phyloP scores from a whole-genome alignment of 352 stramenopile species.

The Phytopythium delawarense region DNA sequence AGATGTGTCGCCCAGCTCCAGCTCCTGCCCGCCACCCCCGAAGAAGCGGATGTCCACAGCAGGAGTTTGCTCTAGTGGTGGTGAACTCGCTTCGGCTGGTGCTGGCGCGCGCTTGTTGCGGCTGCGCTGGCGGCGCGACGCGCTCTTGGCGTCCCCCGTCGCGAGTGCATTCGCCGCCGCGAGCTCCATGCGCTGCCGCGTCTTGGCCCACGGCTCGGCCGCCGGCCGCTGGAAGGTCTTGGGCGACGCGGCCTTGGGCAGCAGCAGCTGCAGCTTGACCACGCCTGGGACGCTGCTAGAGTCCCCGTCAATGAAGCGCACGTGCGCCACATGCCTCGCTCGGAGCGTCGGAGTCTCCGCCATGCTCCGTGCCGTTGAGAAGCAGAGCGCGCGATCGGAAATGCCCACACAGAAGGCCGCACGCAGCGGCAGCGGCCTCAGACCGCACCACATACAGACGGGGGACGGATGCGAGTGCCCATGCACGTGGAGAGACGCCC shows the following conservation, averaged over 20 bases:
- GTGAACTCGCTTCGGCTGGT: neutral
- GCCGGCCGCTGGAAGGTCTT: conserved; percentile 49
- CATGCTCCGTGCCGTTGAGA: neutral
- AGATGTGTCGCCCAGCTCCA: conserved; percentile 20
- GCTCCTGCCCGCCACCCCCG: conserved; percentile 21
- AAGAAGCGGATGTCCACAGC: conserved; percentile 41
- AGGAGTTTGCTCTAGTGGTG: neutral
- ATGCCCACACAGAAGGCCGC: neutral
- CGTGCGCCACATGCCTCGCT: conserved; percentile 33
- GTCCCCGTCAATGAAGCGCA: conserved; percentile 37
- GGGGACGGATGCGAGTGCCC: neutral
- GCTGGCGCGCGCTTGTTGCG: conserved; percentile 14
- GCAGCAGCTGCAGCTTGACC: conserved; percentile 42
- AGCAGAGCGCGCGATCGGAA: neutral
- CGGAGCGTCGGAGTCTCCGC: neutral
- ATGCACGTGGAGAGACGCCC: neutral
- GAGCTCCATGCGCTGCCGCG: conserved; percentile 57
- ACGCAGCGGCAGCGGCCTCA: neutral
- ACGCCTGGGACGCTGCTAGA: conserved; percentile 15
- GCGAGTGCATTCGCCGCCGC: conserved; percentile 22
- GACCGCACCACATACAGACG: neutral
- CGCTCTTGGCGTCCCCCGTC: conserved; percentile 7
- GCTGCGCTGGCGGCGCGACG: conserved; percentile 15
- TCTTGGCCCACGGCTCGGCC: conserved; percentile 41
- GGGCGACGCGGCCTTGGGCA: conserved; percentile 29